Base-by-base conservation (phyloP, 1,284 basidiomycete genomes). In the Ustilago xerochloae region DNA sequence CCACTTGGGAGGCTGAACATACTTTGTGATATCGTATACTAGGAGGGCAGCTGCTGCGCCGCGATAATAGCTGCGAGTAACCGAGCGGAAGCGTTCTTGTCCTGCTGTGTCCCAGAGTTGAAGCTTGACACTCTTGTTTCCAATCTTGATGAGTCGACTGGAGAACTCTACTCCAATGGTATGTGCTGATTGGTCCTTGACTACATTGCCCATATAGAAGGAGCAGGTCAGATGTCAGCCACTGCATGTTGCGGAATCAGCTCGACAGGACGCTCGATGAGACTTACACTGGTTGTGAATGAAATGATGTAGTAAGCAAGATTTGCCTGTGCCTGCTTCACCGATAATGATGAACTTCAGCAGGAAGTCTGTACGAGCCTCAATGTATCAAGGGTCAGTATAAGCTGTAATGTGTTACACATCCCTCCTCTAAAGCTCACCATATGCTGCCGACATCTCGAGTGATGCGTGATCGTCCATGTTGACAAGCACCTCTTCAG, bases 311-410 rank as follows among this genome's bases (percentile, higher is more conserved):
- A 98, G 87, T 38, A 98, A 86, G 85, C 95, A 98, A 20, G 93
- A 95, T 88, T 99, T 99, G 47, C 96, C 96, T 4, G 93, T 93
- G 67, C 94, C 95, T 13, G 95, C 92, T 87, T 97, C 95, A 75
- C 94, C 94, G 79, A 98, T 93, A 77, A 98, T 90, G 83, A 98
- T 97, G 86, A 93, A 94, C 87, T 97, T 98, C 90, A 97, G 92
- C 74, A 98, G 88, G 85, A 96, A 97, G 87, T 97, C 95, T 65
- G 39, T 8, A 13, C 7, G 22, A 26, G 8, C 8, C 13, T 10
- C 9, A 20, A 24, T 24, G 10, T 8, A 6, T n/a, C n/a, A 12
- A 16, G 3, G 4, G 33, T 50, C 22, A 50, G 48, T 36, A 35
- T 24, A 12, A 16, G 22, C 22, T n/a, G 28, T 12, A 4, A 53